Percentiles rank a stretch among this genome's conserved stretches.
Evolutionary conservation across 2,329 filamentous ascomycete species (phyloP).

Genomic region (Xylariomycetidae sp.): DNA sequence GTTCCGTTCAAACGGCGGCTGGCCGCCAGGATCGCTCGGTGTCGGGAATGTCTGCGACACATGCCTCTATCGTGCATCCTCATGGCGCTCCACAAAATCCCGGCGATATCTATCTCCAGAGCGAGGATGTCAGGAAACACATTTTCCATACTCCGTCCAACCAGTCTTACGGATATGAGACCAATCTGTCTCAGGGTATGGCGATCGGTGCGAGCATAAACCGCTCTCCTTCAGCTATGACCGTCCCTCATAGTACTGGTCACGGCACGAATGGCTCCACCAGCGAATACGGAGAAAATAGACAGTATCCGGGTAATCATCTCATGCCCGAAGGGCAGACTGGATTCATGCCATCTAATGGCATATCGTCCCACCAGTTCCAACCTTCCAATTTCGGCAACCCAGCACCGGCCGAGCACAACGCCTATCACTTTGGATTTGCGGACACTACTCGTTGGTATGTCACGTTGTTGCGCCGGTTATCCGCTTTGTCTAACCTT

Average conservation of each 20-base stretch:
- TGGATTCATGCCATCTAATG: constrained; percentile 6
- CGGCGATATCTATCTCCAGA: constrained; percentile 27
- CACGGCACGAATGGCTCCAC: constrained; percentile 17
- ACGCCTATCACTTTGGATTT: constrained; percentile 11
- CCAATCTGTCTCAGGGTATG: constrained; percentile 10
- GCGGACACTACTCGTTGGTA: constrained; percentile 25
- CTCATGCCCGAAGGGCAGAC: constrained; percentile 11
- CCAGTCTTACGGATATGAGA: constrained; percentile 11
- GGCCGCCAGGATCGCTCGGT: constrained; percentile 13
- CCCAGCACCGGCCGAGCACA: constrained; percentile 3
- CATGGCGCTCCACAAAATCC: constrained; percentile 29
- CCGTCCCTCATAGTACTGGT: constrained; percentile 9
- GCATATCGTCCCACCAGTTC: constrained; percentile 10
- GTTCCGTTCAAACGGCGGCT: constrained; percentile 6
- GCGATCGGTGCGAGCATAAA: constrained; percentile 8
- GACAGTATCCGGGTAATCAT: constrained; percentile 8
- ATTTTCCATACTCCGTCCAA: constrained; percentile 14
- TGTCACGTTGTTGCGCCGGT: constrained; percentile 1
- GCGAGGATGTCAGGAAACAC: constrained; percentile 24
- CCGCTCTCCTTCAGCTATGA: constrained; percentile 6
- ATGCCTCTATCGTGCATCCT: constrained; percentile 18
- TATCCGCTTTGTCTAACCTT: constrained; percentile 6
- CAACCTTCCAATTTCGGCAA: constrained; percentile 10
- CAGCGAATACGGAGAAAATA: constrained; percentile 13
- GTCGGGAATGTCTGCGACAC: constrained; percentile 13